Percentiles rank a stretch among this genome's conserved stretches.
Conservation (phyloP, 208 protist species). For the Lotmaria passim region DNA sequence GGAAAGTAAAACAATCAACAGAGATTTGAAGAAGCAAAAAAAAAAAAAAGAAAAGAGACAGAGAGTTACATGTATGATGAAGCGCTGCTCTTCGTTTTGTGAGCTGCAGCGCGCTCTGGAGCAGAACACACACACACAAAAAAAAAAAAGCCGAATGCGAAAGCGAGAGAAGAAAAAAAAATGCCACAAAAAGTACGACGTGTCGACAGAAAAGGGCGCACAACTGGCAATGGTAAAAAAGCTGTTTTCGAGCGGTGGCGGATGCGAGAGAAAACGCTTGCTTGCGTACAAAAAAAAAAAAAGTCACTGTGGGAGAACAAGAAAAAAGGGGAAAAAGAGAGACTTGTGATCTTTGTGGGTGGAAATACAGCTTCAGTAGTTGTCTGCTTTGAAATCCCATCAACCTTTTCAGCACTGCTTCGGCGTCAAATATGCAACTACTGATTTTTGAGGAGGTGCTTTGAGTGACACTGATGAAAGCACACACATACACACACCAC, state of each 20-base stretch:
- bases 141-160: not conserved
- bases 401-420: too few species aligned
- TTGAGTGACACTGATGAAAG: not conserved
- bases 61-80: not conserved
- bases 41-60: constrained; percentile 12
- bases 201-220: too few species aligned
- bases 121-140: not conserved
- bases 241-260: too few species aligned
- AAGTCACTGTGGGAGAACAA: too few species aligned
- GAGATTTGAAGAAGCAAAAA: constrained; percentile 16
- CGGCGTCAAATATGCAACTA: too few species aligned
- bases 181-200: not conserved
- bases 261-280: too few species aligned
- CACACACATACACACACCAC: constrained; percentile 1
- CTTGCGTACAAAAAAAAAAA: too few species aligned
- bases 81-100: too few species aligned
- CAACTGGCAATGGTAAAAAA: too few species aligned
- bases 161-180: not conserved
- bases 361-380: too few species aligned
- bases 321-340: not conserved
- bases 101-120: not conserved
- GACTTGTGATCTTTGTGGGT: not conserved
- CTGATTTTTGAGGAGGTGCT: too few species aligned
- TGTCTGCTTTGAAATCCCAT: too few species aligned
- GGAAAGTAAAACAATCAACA: not conserved